Conservation (phyloP, 257 asterid genomes). For the Echium plantagineum region DNA sequence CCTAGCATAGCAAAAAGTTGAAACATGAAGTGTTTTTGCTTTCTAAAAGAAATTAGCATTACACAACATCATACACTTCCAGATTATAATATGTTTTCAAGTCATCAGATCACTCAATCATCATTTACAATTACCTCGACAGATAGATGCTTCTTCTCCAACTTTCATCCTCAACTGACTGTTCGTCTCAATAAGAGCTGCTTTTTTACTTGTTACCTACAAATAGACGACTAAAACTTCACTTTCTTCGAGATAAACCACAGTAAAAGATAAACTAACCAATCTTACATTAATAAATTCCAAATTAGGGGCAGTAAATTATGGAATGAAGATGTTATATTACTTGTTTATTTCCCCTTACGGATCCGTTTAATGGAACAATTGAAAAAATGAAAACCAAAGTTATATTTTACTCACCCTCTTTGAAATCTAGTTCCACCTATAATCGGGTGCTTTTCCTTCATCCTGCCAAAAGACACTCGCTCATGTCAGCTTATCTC, state of each 20-base stretch:
- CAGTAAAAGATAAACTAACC: background rate
- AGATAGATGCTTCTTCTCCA: conserved; percentile 66
- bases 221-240: conserved; percentile 1
- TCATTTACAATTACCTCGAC: conserved; percentile 44
- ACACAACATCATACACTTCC: no score
- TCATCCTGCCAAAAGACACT: conserved; percentile 81
- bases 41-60: no score
- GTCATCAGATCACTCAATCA: background rate
- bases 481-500: conserved; percentile 1
- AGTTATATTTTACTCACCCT: conserved; percentile 29
- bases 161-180: conserved; percentile 58
- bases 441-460: conserved; percentile 74
- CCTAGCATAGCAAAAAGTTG: background rate
- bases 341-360: background rate
- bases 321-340: background rate
- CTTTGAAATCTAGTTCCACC: conserved; percentile 88
- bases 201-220: conserved; percentile 87
- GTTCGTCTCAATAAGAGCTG: conserved; percentile 65
- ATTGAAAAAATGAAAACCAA: conserved; percentile 5
- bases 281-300: conserved; percentile 1
- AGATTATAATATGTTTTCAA: no score
- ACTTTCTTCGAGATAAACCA: background rate
- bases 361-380: background rate
- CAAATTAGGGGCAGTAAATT: background rate
- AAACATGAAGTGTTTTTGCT: background rate